Conservation (phyloP, 306 rosid genomes). For the Quillaja saponaria region DNA sequence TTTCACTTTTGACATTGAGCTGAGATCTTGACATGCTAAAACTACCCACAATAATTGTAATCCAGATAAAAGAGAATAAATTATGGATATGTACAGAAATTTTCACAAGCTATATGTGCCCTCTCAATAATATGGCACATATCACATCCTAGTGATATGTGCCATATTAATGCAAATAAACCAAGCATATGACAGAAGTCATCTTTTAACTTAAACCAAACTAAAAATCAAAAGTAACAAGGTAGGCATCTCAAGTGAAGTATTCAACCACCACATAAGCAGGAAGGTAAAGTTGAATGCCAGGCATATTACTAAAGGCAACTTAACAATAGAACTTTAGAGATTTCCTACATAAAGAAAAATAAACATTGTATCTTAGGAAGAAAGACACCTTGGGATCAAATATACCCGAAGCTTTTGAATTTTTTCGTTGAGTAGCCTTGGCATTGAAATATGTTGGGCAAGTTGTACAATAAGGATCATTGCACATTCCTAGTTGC, state of each 20-base stretch:
- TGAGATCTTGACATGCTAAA: too few relatives aligned
- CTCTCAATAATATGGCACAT: too few relatives aligned
- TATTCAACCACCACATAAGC: not conserved
- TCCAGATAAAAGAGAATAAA: too few relatives aligned
- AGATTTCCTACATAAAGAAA: not conserved
- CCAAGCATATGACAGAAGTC: too few relatives aligned
- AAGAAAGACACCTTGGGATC: conserved; percentile 59
- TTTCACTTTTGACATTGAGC: too few relatives aligned
- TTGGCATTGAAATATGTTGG: conserved; percentile 60
- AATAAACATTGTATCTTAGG: conserved; percentile 18
- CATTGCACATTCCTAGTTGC: conserved; percentile 84
- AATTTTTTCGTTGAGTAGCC: conserved; percentile 42
- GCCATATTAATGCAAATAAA: too few relatives aligned
- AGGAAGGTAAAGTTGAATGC: too few relatives aligned
- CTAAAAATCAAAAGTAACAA: not conserved
- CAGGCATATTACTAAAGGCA: conserved; percentile 10
- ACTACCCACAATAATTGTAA: too few relatives aligned
- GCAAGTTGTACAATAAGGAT: conserved; percentile 90
- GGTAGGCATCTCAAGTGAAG: not conserved
- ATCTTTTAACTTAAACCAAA: too few relatives aligned
- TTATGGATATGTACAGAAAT: too few relatives aligned
- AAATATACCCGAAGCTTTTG: conserved; percentile 44
- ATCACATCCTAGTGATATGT: too few relatives aligned
- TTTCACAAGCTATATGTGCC: too few relatives aligned
- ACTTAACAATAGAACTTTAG: conserved; percentile 19